Percentiles rank a stretch among this genome's conserved stretches.
Conservation (phyloP, 192 early-diverging fungal species). For the Coemansia sp. region DNA sequence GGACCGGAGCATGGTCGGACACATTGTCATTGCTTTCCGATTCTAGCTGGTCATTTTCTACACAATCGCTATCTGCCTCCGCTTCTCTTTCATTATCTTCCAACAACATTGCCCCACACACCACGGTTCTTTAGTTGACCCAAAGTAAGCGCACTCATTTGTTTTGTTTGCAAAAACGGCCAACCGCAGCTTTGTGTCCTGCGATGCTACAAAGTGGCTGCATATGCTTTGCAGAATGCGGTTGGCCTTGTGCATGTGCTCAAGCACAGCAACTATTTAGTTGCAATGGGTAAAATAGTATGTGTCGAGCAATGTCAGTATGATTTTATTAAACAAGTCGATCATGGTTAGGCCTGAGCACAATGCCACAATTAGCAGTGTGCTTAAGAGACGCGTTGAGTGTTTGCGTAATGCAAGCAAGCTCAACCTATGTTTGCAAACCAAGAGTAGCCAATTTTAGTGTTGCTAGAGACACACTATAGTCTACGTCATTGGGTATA, state of each 20-base stretch:
- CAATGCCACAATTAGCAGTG: slow-evolving; percentile 20
- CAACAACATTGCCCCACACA: slow-evolving; percentile 56
- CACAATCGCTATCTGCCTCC: neutral
- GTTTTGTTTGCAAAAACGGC: slow-evolving; percentile 70
- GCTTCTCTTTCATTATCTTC: slow-evolving; percentile 2
- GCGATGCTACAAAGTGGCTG: slow-evolving; percentile 67
- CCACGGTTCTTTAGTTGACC: slow-evolving; percentile 71
- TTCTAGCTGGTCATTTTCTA: neutral
- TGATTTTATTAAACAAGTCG: slow-evolving; percentile 27
- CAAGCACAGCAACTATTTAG: slow-evolving; percentile 21
- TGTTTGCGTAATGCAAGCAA: slow-evolving; percentile 32
- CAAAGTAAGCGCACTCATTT: slow-evolving; percentile 54
- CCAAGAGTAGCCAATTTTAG: slow-evolving; percentile 10
- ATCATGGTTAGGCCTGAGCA: slow-evolving; percentile 26
- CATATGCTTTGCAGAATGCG: slow-evolving; percentile 64
- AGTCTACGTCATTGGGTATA: neutral
- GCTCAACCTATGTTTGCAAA: slow-evolving; percentile 23
- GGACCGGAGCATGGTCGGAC: neutral
- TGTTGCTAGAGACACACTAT: neutral
- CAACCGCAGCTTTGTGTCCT: slow-evolving; percentile 60
- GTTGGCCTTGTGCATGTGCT: slow-evolving; percentile 46
- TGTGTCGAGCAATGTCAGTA: slow-evolving; percentile 33
- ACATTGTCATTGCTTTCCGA: neutral
- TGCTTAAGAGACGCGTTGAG: slow-evolving; percentile 11
- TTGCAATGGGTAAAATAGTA: slow-evolving; percentile 31